Conservation (phyloP, 495 filamentous ascomycete species). For the Usnea hakonensis region DNA sequence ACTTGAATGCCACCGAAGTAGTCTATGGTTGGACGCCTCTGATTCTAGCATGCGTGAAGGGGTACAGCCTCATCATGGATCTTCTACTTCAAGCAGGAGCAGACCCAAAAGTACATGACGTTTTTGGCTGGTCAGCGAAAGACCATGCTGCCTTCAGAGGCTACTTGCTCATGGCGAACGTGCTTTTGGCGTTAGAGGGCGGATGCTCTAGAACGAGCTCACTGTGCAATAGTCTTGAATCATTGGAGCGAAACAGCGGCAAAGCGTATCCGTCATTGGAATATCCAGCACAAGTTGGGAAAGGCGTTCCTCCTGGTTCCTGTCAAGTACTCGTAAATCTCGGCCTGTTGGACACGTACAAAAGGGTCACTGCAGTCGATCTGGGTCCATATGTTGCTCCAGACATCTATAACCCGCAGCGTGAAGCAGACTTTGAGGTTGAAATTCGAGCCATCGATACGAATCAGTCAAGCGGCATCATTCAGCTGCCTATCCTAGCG, state of each 20-base stretch:
- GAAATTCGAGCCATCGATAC: not conserved
- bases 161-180: constrained; percentile 15
- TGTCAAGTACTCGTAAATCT: not conserved
- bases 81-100: constrained; percentile 44
- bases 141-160: constrained; percentile 25
- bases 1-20: no score
- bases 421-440: not conserved
- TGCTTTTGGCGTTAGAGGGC: not conserved
- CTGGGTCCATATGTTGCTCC: not conserved
- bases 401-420: not conserved
- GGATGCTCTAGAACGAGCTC: not conserved
- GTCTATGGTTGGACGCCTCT: no score
- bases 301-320: not conserved
- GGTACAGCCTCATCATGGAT: not conserved
- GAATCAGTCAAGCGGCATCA: not conserved
- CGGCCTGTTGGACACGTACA: not conserved
- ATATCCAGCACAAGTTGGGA: not conserved
- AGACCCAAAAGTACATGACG: constrained; percentile 28
- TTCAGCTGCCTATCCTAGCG: not conserved
- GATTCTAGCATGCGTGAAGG: no score
- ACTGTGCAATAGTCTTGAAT: not conserved
- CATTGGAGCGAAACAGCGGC: no score
- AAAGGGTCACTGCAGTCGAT: not conserved
- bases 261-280: not conserved
- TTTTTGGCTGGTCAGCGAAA: constrained; percentile 24